Evolutionary conservation across 192 early-diverging fungal species (phyloP).

Genomic region (Coemansia sp.): DNA sequence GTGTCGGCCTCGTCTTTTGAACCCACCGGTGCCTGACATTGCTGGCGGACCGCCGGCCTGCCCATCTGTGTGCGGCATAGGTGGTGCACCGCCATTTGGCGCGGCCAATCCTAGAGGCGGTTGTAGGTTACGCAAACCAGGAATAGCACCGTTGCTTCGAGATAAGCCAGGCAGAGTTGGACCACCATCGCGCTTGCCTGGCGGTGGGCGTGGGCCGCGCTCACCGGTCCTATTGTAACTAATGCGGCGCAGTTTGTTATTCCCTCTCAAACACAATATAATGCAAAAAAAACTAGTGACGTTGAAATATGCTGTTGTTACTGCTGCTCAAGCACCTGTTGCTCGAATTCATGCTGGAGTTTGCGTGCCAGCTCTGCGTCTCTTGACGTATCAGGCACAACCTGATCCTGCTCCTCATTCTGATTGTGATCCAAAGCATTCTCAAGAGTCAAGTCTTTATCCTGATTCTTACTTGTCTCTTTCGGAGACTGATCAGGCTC

Average conservation of each 20-base stretch:
- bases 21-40: neutral
- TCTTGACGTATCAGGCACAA: slow-evolving; percentile 40
- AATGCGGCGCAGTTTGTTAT: neutral
- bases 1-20: slow-evolving; percentile 30
- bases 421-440: neutral
- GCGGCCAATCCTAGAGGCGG: neutral
- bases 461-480: neutral
- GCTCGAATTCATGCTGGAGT: slow-evolving; percentile 47
- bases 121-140: neutral
- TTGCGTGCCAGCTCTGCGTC: slow-evolving; percentile 49
- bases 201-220: slow-evolving; percentile 1
- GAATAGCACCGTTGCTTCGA: neutral
- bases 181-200: neutral
- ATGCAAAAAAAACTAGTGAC: slow-evolving; percentile 3
- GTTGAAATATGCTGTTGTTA: neutral
- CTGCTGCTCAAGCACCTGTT: neutral
- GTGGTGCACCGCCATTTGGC: neutral
- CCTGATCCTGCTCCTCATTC: neutral
- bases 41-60: neutral
- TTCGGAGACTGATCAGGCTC: neutral
- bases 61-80: neutral
- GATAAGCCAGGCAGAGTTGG: slow-evolving; percentile 2
- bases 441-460: too few species aligned
- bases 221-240: slow-evolving; percentile 1
- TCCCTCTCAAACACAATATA: neutral